Base-by-base conservation (phyloP, 2,329 filamentous ascomycete genomes). In the Aureobasidium sp. region DNA sequence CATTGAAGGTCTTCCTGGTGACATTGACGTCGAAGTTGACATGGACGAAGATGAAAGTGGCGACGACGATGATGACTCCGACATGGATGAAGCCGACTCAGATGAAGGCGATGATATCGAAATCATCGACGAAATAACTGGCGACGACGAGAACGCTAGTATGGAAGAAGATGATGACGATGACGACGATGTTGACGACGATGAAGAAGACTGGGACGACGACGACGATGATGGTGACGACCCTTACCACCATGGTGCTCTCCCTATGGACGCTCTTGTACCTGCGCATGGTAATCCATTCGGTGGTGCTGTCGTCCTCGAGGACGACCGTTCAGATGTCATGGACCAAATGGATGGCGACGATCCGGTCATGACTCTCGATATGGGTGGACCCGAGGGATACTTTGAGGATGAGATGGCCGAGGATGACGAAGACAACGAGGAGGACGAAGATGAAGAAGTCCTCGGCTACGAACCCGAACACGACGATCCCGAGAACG, bases 1-100 rank as follows among this genome's bases (percentile, higher is more conserved):
- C 12, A 83, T 87, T 55, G 84, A 87, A 78, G 84, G 84, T 62
- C 74, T 86, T 44, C 79, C 83, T 42, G 84, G 84, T 15, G 84
- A 87, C 68, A 75, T 79, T n/a, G 78, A 76, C 27, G 81, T 85
- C 74, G 86, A 90, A 41, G 89, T 97, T 57, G 92, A 96, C 77
- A 89, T 97, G 67, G 90, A 96, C 65, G 88, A 89, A 57, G 84
- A 84, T n/a, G 86, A 83, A 25, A 80, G 80, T 7, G 78, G 82
- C 8, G 82, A 85, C 14, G 84, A 86, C 1, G 83, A 81, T 31
- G 81, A 84, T 4, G 82, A 84, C 4, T 77, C 76, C 61, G 78
- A 77, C 59, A 83, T 85, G 31, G 82, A 85, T 29, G 85, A 87
- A 37, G 85, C 86, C 12, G 85, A 85, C 36, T 81, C 80, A 2